Evolutionary conservation across 106 monocot species (phyloP), one percentile per base, ranked within the genome.

Genomic region (Dioscorea dumetorum): DNA sequence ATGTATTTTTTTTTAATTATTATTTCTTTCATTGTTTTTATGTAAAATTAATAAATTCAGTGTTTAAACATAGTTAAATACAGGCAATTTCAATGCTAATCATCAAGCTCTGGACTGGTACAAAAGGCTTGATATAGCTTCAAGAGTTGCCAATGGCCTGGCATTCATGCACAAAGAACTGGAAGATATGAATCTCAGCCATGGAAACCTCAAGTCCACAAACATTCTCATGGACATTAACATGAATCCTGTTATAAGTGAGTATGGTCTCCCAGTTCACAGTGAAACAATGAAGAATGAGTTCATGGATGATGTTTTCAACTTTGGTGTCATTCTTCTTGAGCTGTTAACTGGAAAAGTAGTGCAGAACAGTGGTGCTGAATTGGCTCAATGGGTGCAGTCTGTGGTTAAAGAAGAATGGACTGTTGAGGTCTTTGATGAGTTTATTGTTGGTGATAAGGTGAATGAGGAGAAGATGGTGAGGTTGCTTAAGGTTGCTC

Each of bases 191-290:
- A 72, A 57, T 2, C 65, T 72, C 21, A 70, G 70, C 58, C 84
- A 85, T 53, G 84, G 84, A n/a, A 84, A 77, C 67, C 77, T 84
- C 70, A 84, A 84, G 49, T 76, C 80, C 49, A 69, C 84, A 61
- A 84, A 80, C 77, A 77, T 84, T 22, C 58, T 85, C 21, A 17
- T 85, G 35, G 69, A 60, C 57, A 5, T 12, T 51, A 49, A 59
- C 66, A 77, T 77, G 77, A 66, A 81, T n/a, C 80, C 84, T 5
- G 73, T 56, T 74, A 78, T 85, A 68, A 85, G 74, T 19, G 85
- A 85, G 63, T 85, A 81, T 56, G 85, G 85, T 62, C 33, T 85
- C 48, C 50, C 59, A 4, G 49, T 70, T 14, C 22, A 28, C 11
- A 35, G 1, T 51, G 34, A 31, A 3, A 14, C 60, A 21, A 23